Evolutionary conservation across 2,329 filamentous ascomycete species (phyloP).

Genomic region (Rosellinia necatrix): DNA sequence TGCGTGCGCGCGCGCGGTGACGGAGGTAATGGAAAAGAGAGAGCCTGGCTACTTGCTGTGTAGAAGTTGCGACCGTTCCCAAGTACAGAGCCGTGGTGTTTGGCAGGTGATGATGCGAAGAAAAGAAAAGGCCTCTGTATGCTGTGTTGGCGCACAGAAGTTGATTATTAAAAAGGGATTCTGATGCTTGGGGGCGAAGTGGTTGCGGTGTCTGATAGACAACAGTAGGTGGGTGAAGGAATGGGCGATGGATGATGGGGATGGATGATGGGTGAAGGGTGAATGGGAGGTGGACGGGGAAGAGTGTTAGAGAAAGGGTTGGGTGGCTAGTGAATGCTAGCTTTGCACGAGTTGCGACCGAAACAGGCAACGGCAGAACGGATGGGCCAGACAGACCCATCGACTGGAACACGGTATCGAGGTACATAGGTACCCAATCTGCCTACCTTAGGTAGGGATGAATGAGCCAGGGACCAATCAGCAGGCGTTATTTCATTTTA

Average conservation of each 20-base stretch:
- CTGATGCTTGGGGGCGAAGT: conserved; percentile 14
- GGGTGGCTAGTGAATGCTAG: conserved; percentile 13
- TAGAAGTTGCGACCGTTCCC: conserved; percentile 1
- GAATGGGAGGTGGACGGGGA: conserved; percentile 1
- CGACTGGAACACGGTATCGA: too few relatives aligned
- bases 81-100: conserved; percentile 1
- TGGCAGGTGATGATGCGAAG: conserved; percentile 6
- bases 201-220: conserved; percentile 10
- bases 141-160: not conserved
- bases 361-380: not conserved
- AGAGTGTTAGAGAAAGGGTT: conserved; percentile 3
- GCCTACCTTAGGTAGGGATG: too few relatives aligned
- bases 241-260: not conserved
- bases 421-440: too few relatives aligned
- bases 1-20: not conserved
- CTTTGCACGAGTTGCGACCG: conserved; percentile 15
- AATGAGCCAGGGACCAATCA: conserved; percentile 12
- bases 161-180: conserved; percentile 14
- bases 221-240: conserved; percentile 3
- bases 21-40: conserved; percentile 6
- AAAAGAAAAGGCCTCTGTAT: conserved; percentile 26
- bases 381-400: conserved; percentile 9
- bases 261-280: too few relatives aligned
- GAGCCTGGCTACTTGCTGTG: conserved; percentile 18
- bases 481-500: conserved; percentile 7